phyloP scores from a whole-genome alignment of 2,329 filamentous ascomycete genomes.

The Lasiodiplodia sp. region DNA sequence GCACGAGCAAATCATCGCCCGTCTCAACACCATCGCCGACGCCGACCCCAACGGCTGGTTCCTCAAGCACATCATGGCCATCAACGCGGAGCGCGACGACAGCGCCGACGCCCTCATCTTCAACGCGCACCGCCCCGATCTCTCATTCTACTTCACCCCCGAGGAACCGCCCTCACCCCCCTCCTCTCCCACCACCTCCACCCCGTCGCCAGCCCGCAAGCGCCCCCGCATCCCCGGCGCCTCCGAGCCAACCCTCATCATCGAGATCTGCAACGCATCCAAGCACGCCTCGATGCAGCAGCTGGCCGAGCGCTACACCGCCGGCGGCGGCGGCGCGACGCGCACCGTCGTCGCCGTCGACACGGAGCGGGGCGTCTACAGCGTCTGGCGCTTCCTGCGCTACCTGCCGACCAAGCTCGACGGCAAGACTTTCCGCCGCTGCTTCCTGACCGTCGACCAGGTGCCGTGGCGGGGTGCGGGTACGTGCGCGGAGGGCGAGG shows the following conservation, averaged over 20 bases:
- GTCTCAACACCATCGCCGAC: neutral
- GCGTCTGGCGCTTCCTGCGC: constrained; percentile 3
- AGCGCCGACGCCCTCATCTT: too few species aligned
- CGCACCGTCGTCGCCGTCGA: constrained; percentile 4
- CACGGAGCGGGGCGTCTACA: neutral
- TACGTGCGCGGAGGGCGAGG: neutral
- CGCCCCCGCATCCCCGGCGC: neutral
- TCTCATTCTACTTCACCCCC: neutral
- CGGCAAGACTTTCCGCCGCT: neutral
- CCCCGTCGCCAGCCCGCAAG: neutral
- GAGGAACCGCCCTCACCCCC: neutral
- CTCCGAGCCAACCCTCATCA: neutral
- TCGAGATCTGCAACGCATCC: constrained; percentile 8
- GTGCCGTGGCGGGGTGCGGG: neutral
- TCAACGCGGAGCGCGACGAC: neutral
- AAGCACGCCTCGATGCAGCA: neutral
- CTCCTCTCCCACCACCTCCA: neutral
- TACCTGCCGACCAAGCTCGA: constrained; percentile 11
- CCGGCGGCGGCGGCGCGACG: neutral
- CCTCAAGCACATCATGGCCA: neutral
- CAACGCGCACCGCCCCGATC: neutral
- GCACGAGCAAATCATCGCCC: neutral
- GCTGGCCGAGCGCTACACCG: neutral
- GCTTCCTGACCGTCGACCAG: neutral
- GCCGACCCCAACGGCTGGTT: neutral